Base-by-base conservation (phyloP, 2,329 filamentous ascomycete species). In the Epichloe gansuensis region DNA sequence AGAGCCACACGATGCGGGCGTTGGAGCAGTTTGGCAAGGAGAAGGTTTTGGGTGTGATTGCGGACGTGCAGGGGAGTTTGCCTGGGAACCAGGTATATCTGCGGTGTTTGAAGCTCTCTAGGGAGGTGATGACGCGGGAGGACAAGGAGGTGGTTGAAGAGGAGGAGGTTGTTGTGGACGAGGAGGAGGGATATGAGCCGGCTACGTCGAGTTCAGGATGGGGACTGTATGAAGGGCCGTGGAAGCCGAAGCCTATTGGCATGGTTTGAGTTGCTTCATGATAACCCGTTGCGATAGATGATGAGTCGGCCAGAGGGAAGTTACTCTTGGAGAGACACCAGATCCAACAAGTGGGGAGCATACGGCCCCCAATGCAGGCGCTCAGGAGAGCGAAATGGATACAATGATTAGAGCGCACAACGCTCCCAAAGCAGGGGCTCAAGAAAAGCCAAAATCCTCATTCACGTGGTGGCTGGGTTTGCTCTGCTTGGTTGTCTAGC, bases 201-300 rank as follows among this genome's bases (percentile, higher is more conserved):
- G 23, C 48, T 5, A 60, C 61, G 43, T 52, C 57, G 27, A 57
- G 58, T 43, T 56, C 57, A 47, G 66, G 64, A 15, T 82, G 79
- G 78, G 66, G 68, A 23, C 66, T 67, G 52, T 76, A 74, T 56
- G 64, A 74, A 47, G 76, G 75, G 7, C 61, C 67, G 2, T 82
- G 79, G 79, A 73, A 71, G 53, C 71, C 78, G 9, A 78, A 75
- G 58, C 78, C 79, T 0, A 81, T 82, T 57, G 79, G 79, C 5
- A 67, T 76, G 50, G 70, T 75, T 8, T 81, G 27, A 53, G 7
- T 53, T 44, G 34, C 15, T 13, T 17, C 11, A 2, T 43, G 15
- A 23, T 17, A 25, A 25, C 49, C 41, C 27, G 41, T 15, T 21
- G n/a, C 25, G 15, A 45, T 45, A 13, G 17, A 21, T 27, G 15